These are phyloP conservation scores for Fusarium sp. DNA, from an alignment of 2,329 filamentous ascomycete genomes.

Conservation along the genomic window DNA sequence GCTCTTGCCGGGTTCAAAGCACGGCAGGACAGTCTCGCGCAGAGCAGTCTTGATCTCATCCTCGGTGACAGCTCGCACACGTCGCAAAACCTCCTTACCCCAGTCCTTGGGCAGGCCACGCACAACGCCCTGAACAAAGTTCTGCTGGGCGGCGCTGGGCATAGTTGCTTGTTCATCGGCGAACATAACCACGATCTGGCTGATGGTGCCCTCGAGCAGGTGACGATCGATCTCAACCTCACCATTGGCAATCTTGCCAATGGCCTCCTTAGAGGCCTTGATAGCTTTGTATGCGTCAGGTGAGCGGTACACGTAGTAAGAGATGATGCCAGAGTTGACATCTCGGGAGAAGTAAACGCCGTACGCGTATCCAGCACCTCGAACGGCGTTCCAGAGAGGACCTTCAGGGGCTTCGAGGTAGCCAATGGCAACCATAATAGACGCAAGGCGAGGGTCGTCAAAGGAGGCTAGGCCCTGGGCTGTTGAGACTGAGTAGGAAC, in stretches of 20 bases:
- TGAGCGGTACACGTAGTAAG: conserved; percentile 90
- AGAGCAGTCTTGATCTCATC: conserved; percentile 83
- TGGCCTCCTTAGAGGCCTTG: conserved; percentile 78
- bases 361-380: conserved; percentile 93
- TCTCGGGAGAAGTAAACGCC: conserved; percentile 84
- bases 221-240: conserved; percentile 80
- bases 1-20: conserved; percentile 83
- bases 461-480: conserved; percentile 81
- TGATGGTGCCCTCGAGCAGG: conserved; percentile 90
- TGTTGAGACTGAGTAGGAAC: conserved; percentile 85
- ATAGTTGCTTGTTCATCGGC: conserved; percentile 92
- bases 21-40: conserved; percentile 78
- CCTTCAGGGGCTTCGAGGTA: conserved; percentile 96
- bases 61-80: conserved; percentile 79
- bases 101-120: conserved; percentile 81
- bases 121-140: conserved; percentile 86
- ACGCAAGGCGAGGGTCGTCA: conserved; percentile 81
- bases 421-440: conserved; percentile 87
- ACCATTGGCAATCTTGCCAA: conserved; percentile 80
- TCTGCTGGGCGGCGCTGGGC: conserved; percentile 82
- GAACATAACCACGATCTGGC: conserved; percentile 85
- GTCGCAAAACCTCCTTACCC: conserved; percentile 79
- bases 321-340: conserved; percentile 82
- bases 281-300: conserved; percentile 92
- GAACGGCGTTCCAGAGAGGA: conserved; percentile 92